These are phyloP conservation scores for Podila clonocystis DNA, from an alignment of 192 early-diverging fungal genomes.

Conservation along the genomic window DNA sequence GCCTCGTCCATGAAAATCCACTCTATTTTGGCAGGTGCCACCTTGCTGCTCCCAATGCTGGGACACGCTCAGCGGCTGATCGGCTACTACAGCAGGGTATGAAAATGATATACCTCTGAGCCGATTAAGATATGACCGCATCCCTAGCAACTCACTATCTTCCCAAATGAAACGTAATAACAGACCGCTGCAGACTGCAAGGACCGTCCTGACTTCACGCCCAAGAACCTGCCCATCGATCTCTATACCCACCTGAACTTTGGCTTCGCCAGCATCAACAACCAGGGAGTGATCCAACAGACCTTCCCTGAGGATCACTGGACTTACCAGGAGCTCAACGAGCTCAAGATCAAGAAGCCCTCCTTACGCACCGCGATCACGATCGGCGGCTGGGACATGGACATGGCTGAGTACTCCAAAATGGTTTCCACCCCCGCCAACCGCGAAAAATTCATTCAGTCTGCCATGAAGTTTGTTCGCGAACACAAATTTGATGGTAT, in stretches of 20 bases:
- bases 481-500: constrained; percentile 37
- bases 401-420: constrained; percentile 47
- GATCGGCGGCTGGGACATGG: constrained; percentile 50
- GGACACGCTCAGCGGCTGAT: too few species aligned
- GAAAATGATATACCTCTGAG: too few species aligned
- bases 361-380: constrained; percentile 21
- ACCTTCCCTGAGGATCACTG: constrained; percentile 14
- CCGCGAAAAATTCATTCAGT: constrained; percentile 45
- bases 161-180: neutral
- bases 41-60: too few species aligned
- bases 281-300: constrained; percentile 29
- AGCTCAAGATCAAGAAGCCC: constrained; percentile 41
- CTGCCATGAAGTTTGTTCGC: constrained; percentile 29
- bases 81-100: too few species aligned
- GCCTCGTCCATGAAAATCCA: too few species aligned
- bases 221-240: constrained; percentile 21
- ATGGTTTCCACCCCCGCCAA: constrained; percentile 44
- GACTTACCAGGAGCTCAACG: constrained; percentile 39
- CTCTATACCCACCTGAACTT: constrained; percentile 49
- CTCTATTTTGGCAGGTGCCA: too few species aligned
- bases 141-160: too few species aligned
- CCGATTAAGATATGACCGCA: too few species aligned
- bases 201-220: constrained; percentile 28
- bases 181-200: constrained; percentile 31
- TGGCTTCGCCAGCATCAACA: constrained; percentile 43